These are phyloP conservation scores for Pelargonium fulgidum DNA, from an alignment of 441 rosid species.

Conservation along the genomic window DNA sequence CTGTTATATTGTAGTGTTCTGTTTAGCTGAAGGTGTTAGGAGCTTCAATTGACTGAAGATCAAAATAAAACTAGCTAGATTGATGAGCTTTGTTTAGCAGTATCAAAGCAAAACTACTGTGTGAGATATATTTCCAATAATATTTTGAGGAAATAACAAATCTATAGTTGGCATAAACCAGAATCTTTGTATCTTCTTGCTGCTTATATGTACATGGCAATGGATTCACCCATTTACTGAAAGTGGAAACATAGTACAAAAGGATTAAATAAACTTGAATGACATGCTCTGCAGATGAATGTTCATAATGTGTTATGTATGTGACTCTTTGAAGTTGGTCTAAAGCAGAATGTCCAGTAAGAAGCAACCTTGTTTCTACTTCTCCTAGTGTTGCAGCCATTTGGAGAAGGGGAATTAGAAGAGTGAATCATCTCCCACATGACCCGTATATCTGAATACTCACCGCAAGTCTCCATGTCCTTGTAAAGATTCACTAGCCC, in stretches of 20 bases:
- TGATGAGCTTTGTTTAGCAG: no score
- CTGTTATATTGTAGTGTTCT: no score
- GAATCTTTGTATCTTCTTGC: background rate
- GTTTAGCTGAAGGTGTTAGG: no score
- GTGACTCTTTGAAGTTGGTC: conserved; percentile 23
- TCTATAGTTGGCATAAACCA: background rate
- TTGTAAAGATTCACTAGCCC: conserved; percentile 40
- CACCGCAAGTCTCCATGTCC: conserved; percentile 55
- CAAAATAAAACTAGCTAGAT: no score
- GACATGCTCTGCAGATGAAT: background rate
- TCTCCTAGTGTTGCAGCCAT: conserved; percentile 17
- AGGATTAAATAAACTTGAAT: background rate
- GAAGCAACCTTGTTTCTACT: conserved; percentile 17
- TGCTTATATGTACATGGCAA: conserved; percentile 15
- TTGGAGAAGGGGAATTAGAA: conserved; percentile 24
- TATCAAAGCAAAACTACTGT: no score
- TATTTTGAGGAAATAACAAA: background rate
- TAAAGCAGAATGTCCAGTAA: conserved; percentile 36
- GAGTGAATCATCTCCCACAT: conserved; percentile 63
- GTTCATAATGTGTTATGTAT: background rate
- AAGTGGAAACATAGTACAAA: conserved; percentile 4
- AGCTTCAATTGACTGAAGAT: no score
- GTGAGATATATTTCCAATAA: no score
- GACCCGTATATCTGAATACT: conserved; percentile 51
- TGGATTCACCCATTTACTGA: background rate